Evolutionary conservation across 106 monocot genomes (phyloP).

Genomic region (Xerophyta viscosa): DNA sequence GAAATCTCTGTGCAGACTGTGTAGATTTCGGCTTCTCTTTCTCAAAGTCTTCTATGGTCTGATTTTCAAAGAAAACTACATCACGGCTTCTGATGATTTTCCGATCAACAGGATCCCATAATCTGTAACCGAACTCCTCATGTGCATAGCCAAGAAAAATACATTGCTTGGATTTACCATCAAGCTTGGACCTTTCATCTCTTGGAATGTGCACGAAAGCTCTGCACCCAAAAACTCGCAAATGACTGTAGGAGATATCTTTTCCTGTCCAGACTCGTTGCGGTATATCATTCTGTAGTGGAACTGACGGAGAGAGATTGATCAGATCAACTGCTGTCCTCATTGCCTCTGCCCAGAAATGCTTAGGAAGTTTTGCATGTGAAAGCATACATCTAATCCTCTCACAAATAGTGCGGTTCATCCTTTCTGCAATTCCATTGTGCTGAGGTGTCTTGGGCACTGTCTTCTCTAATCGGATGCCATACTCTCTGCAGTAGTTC

Average conservation of each 20-base stretch:
- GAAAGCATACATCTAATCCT: background rate
- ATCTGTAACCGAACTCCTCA: slow-evolving; percentile 6
- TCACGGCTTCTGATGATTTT: slow-evolving; percentile 3
- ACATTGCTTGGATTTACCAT: slow-evolving; percentile 1
- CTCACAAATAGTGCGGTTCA: background rate
- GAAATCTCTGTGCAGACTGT: background rate
- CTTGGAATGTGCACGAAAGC: slow-evolving; percentile 5
- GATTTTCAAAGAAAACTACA: slow-evolving; percentile 3
- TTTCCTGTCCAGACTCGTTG: slow-evolving; percentile 4
- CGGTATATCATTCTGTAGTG: slow-evolving; percentile 1
- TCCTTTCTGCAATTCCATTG: slow-evolving; percentile 6
- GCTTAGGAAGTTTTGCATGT: slow-evolving; percentile 3
- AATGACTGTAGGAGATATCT: slow-evolving; percentile 3
- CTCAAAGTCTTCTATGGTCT: slow-evolving; percentile 7
- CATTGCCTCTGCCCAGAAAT: slow-evolving; percentile 12
- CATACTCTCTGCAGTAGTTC: background rate
- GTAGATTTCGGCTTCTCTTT: background rate
- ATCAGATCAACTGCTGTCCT: slow-evolving; percentile 7
- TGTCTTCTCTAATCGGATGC: background rate
- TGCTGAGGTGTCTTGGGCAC: slow-evolving; percentile 7
- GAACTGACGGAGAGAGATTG: background rate
- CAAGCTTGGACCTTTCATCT: slow-evolving; percentile 10
- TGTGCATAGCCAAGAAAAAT: slow-evolving; percentile 8
- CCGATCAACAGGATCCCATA: background rate
- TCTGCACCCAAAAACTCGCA: slow-evolving; percentile 2